Base-by-base conservation (phyloP, 768 basidiomycete species). In the Boletus tomentosulus region DNA sequence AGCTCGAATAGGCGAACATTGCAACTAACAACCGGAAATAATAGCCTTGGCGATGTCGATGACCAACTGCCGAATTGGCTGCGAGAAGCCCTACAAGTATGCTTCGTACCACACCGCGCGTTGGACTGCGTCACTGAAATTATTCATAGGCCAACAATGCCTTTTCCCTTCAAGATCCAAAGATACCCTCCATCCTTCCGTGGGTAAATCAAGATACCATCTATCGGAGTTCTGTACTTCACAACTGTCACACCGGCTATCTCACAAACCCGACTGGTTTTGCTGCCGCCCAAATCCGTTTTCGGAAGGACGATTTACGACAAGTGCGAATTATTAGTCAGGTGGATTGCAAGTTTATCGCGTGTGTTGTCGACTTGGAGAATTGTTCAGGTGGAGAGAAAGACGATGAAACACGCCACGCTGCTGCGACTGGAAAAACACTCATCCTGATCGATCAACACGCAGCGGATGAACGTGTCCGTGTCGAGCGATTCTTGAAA, bases 381-480 rank as follows among this genome's bases (percentile, higher is more conserved):
- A 47, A 39, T 22, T 60, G 57, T 43, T 54, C 49, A 5, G 60
- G 58, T 25, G 46, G 35, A 53, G 60, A 60, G 38, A 53, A 39
- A 37, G 62, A 54, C 43, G 38, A 55, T 37, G 57, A 53, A 51
- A 33, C 54, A 38, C 50, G 51, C 46, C 59, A 69, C 41, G 56
- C 6, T 25, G 59, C 59, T 45, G 58, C 67, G 28, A 59, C 39
- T 38, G 57, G 53, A 43, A 60, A 59, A 50, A 65, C 71, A 2
- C 78, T 98, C 30, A 75, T 96, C 31, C 77, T 98, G 48, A 78
- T 99, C 45, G 97, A 99, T 73, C 97, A 99, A 69, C 97, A 99
- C 67, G 97, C 97, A 12, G 96, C 95, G n/a, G 92, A 97, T 66
- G 97, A 99, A 71, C 85, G 97, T 22, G 75, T 98, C 43, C 84